phyloP scores from a whole-genome alignment of 371 early-diverging fungal species.

The Haplosporangium sp. region DNA sequence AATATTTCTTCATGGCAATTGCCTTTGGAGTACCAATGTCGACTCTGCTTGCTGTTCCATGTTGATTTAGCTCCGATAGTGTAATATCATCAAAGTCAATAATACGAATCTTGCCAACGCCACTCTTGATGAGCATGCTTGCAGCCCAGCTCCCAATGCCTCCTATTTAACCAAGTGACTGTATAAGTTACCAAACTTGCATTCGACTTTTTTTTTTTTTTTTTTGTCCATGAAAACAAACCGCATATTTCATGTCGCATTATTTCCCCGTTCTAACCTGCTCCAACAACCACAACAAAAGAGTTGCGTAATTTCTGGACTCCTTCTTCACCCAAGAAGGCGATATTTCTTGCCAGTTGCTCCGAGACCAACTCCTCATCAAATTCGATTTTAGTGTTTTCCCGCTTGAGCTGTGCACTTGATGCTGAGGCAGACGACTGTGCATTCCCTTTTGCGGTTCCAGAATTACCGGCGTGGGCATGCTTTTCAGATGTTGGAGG shows the following conservation, averaged over 20 bases:
- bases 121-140: slow-evolving; percentile 45
- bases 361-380: slow-evolving; percentile 43
- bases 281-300: slow-evolving; percentile 45
- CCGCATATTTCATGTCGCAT: background rate
- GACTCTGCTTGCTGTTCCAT: slow-evolving; percentile 27
- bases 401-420: slow-evolving; percentile 2
- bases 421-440: background rate
- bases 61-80: slow-evolving; percentile 29
- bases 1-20: slow-evolving; percentile 29
- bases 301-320: slow-evolving; percentile 45
- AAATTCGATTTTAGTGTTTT: slow-evolving; percentile 11
- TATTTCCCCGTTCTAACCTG: slow-evolving; percentile 14
- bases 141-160: slow-evolving; percentile 47
- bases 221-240: too few species aligned
- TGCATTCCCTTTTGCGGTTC: background rate
- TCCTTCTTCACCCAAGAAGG: slow-evolving; percentile 46
- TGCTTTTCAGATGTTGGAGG: background rate
- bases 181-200: background rate
- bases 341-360: slow-evolving; percentile 45
- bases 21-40: slow-evolving; percentile 45
- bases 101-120: slow-evolving; percentile 39
- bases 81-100: slow-evolving; percentile 33
- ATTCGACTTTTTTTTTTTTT: too few species aligned
- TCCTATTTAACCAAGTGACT: slow-evolving; percentile 9
- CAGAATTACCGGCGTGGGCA: background rate